Percentiles rank a stretch among this genome's conserved stretches.
These are phyloP conservation scores for Chlamydomonas urium DNA, from an alignment of 139 green algal species.

Conservation along the genomic window DNA sequence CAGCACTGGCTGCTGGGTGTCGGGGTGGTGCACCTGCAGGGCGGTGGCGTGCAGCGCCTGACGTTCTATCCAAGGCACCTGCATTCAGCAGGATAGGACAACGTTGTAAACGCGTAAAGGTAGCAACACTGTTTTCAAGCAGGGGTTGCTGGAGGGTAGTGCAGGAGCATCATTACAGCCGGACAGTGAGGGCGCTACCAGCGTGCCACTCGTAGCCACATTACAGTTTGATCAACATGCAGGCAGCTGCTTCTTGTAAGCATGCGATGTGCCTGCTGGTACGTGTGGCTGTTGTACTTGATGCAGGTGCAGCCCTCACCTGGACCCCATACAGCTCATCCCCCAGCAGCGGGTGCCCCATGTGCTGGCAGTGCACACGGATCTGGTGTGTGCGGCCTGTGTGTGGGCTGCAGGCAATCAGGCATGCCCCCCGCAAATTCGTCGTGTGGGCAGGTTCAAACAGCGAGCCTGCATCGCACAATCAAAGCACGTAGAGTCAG, in stretches of 20 bases:
- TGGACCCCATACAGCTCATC: constrained; percentile 64
- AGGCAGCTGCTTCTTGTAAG: not conserved
- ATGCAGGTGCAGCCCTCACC: constrained; percentile 11
- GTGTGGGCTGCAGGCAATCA: constrained; percentile 49
- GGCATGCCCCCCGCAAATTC: constrained; percentile 18
- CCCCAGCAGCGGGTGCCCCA: constrained; percentile 58
- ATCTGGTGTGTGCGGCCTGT: constrained; percentile 74
- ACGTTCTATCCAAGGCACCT: constrained; percentile 56
- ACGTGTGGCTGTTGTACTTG: not conserved
- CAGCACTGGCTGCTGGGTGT: constrained; percentile 29
- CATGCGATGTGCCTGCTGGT: not conserved
- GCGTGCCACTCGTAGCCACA: not conserved
- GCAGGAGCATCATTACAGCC: not conserved
- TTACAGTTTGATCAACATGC: not conserved
- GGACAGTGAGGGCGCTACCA: not conserved
- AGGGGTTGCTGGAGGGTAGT: no score
- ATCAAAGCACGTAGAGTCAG: not conserved
- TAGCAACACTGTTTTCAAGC: no score
- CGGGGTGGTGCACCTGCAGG: constrained; percentile 44
- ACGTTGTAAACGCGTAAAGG: not conserved
- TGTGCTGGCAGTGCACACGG: constrained; percentile 53
- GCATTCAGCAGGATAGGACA: not conserved
- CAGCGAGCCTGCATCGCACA: not conserved
- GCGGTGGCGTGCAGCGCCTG: constrained; percentile 65
- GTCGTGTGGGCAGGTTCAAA: not conserved